Conservation (phyloP, 768 basidiomycete species). For the Lactarius indigo region DNA sequence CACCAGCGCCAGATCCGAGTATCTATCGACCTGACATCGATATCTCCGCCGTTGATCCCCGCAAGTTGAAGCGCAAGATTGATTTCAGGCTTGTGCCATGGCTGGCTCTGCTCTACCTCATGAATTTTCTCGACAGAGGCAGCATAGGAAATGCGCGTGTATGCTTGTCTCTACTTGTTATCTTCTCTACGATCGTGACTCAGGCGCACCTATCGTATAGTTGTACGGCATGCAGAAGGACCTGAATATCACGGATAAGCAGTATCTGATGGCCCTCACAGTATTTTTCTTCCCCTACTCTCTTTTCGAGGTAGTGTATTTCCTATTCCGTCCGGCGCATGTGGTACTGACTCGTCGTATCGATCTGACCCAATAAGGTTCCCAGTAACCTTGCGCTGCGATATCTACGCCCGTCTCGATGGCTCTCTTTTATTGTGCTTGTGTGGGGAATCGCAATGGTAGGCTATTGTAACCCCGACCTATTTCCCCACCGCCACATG, state of each 20-base stretch:
- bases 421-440: conserved; percentile 47
- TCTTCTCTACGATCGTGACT: background rate
- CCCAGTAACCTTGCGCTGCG: conserved; percentile 60
- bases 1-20: conserved; percentile 22
- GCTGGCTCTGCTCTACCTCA: conserved; percentile 67
- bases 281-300: conserved; percentile 78
- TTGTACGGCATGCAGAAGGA: conserved; percentile 56
- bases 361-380: conserved; percentile 38
- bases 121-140: conserved; percentile 63
- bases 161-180: conserved; percentile 18
- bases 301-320: conserved; percentile 54
- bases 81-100: conserved; percentile 72
- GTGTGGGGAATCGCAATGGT: conserved; percentile 44
- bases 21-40: conserved; percentile 52
- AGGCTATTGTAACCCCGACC: conserved; percentile 9
- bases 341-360: background rate
- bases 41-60: conserved; percentile 51
- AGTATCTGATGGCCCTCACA: conserved; percentile 65
- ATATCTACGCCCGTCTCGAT: conserved; percentile 60
- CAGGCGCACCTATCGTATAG: conserved; percentile 33
- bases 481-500: background rate
- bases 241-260: conserved; percentile 55
- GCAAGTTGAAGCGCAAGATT: conserved; percentile 52
- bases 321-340: conserved; percentile 12
- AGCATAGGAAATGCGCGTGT: conserved; percentile 76